These are phyloP conservation scores for Gentiana straminea DNA, from an alignment of 257 asterid genomes.

Conservation along the genomic window DNA sequence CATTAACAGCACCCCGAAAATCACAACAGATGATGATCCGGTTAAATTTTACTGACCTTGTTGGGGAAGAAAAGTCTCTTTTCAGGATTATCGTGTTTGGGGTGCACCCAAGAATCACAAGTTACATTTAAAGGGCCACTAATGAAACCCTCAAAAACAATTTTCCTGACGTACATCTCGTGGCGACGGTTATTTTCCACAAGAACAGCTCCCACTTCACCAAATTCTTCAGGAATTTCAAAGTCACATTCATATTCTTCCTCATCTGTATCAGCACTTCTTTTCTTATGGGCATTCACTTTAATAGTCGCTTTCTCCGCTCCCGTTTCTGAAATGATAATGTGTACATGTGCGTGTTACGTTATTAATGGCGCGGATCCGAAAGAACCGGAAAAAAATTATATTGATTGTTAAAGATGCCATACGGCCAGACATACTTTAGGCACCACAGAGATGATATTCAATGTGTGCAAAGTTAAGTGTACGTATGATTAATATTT, in stretches of 20 bases:
- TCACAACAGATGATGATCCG: no score
- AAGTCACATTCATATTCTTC: conserved; percentile 28
- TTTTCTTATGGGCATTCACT: conserved; percentile 23
- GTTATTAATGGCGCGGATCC: no score
- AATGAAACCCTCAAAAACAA: conserved; percentile 28
- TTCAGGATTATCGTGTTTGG: conserved; percentile 25
- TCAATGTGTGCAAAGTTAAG: no score
- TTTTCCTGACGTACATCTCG: conserved; percentile 38
- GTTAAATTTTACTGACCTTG: conserved; percentile 29
- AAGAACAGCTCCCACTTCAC: conserved; percentile 47
- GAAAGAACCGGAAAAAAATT: not conserved
- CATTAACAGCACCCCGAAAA: no score
- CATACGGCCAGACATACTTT: no score
- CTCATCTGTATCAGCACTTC: not conserved
- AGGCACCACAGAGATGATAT: no score
- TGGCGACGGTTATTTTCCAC: conserved; percentile 51
- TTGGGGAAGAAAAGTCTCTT: conserved; percentile 44
- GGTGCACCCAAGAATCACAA: conserved; percentile 58
- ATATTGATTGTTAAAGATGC: not conserved
- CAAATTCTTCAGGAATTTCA: conserved; percentile 34
- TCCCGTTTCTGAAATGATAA: conserved; percentile 26
- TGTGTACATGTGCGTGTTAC: no score
- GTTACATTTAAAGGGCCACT: conserved; percentile 16
- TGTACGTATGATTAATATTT: no score
- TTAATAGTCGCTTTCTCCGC: conserved; percentile 23